Conservation (phyloP, 163 green algal species). For the Chlorella variabilis region DNA sequence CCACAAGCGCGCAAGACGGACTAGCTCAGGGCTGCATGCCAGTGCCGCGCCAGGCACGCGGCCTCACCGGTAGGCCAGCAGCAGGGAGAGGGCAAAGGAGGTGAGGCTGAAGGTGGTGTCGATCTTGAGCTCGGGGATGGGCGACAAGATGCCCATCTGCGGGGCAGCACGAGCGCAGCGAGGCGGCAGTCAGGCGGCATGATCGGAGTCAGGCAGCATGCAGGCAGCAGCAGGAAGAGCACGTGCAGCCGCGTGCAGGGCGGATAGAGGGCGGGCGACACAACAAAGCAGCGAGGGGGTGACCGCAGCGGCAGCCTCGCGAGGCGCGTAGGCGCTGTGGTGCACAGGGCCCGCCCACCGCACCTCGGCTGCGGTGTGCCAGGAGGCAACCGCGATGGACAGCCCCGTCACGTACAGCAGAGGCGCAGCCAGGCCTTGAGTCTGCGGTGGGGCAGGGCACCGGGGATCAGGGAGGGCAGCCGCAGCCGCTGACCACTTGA, state of each 20-base stretch:
- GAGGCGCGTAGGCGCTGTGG: too few species aligned
- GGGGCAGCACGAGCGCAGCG: background rate
- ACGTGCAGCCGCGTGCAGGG: background rate
- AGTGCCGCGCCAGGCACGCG: too few species aligned
- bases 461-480: too few species aligned
- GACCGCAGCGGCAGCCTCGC: too few species aligned
- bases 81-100: conserved; percentile 21
- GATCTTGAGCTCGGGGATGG: conserved; percentile 9
- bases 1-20: too few species aligned
- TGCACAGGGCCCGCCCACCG: too few species aligned
- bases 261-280: too few species aligned
- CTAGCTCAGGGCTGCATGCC: too few species aligned
- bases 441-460: background rate
- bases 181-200: background rate
- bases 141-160: background rate
- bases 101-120: conserved; percentile 15
- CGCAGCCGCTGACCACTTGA: too few species aligned
- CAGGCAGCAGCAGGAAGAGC: background rate
- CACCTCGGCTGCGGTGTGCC: background rate
- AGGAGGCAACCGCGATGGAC: background rate
- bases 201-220: background rate
- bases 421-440: background rate
- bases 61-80: conserved; percentile 27
- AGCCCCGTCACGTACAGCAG: background rate
- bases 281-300: too few species aligned